Conservation (phyloP, 75 land plant genomes). For the Isoetes taiwanensis region DNA sequence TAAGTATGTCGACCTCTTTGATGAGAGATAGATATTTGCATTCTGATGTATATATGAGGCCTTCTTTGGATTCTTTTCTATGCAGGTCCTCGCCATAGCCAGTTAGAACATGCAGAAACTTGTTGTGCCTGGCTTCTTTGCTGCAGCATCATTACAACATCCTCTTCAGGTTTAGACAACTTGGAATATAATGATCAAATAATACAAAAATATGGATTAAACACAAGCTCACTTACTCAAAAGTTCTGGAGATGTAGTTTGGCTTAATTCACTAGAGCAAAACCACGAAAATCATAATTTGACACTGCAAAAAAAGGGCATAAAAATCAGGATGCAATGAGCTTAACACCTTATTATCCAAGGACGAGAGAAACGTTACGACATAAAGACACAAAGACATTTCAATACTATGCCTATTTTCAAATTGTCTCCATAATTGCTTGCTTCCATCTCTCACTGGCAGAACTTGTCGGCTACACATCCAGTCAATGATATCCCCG, state of each 20-base stretch:
- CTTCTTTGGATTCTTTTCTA: no score
- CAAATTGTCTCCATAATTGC: background rate
- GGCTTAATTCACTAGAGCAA: conserved; percentile 12
- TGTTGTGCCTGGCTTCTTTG: no score
- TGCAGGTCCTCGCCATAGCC: no score
- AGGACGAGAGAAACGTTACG: background rate
- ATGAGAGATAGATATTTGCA: no score
- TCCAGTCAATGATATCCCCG: conserved; percentile 22
- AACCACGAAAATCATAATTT: conserved; percentile 26
- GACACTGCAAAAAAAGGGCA: conserved; percentile 2
- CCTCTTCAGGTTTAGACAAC: no score
- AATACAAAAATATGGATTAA: no score
- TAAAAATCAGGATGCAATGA: background rate
- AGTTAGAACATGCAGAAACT: no score
- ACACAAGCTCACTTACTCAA: background rate
- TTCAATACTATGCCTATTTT: background rate
- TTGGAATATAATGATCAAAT: no score
- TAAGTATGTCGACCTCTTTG: no score
- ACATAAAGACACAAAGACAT: background rate
- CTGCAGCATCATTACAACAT: no score
- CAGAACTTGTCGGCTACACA: conserved; percentile 22
- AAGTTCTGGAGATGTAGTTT: conserved; percentile 8
- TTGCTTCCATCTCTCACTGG: conserved; percentile 10
- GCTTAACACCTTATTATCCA: background rate
- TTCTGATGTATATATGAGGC: no score